Conservation (phyloP, 805 yeast genomes). For the Teunomyces stri region DNA sequence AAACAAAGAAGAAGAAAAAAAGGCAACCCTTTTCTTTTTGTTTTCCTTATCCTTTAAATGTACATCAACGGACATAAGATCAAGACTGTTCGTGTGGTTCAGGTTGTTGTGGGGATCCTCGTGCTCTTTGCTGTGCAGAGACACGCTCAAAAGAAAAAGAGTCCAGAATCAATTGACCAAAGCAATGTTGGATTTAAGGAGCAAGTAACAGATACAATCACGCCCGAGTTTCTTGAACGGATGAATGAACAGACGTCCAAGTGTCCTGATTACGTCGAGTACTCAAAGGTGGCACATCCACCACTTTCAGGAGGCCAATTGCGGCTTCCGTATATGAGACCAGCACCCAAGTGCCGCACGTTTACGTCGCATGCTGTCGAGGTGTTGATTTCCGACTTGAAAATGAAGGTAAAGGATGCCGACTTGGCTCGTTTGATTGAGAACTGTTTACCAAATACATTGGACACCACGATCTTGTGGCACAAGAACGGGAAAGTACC, state of each 20-base stretch:
- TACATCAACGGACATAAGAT: conserved; percentile 7
- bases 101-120: conserved; percentile 2
- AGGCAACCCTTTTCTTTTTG: background rate
- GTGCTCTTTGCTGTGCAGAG: background rate
- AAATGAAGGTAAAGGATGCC: conserved; percentile 47
- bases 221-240: conserved; percentile 14
- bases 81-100: conserved; percentile 7
- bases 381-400: conserved; percentile 51
- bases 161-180: background rate
- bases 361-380: conserved; percentile 66
- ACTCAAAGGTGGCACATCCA: conserved; percentile 50
- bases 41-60: background rate
- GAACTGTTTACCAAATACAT: conserved; percentile 81
- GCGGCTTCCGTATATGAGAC: conserved; percentile 71
- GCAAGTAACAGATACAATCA: conserved; percentile 4
- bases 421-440: conserved; percentile 77
- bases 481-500: conserved; percentile 31
- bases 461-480: conserved; percentile 85
- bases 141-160: background rate
- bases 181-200: background rate
- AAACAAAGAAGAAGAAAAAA: too few relatives aligned
- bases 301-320: conserved; percentile 60
- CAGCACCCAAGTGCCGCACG: conserved; percentile 68
- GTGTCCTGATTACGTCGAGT: conserved; percentile 66
- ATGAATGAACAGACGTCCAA: conserved; percentile 16